These are phyloP conservation scores for Fraxinus quadrangulata DNA, from an alignment of 257 asterid species.

Conservation along the genomic window DNA sequence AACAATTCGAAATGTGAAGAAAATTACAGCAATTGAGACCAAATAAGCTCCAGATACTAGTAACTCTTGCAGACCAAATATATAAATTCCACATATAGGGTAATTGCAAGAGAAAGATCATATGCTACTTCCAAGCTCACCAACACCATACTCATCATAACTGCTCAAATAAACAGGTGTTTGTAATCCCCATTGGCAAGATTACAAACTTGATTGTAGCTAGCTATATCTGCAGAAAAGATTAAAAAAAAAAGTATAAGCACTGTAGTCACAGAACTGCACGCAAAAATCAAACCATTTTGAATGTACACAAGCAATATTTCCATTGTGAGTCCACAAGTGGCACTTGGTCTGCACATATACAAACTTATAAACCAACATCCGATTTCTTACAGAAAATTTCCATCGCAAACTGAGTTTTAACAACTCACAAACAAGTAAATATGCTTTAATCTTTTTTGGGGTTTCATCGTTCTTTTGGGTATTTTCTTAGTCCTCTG, in stretches of 20 bases:
- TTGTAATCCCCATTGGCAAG: conserved; percentile 78
- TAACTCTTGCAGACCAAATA: neutral
- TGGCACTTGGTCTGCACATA: neutral
- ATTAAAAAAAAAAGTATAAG: neutral
- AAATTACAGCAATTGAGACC: conserved; percentile 21
- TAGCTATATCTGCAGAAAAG: conserved; percentile 48
- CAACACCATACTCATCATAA: neutral
- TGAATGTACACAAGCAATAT: neutral
- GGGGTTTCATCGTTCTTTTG: neutral
- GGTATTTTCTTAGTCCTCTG: neutral
- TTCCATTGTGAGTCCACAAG: neutral
- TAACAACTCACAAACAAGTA: neutral
- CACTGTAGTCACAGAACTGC: neutral
- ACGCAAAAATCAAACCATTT: neutral
- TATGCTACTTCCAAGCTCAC: neutral
- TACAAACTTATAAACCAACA: conserved; percentile 5
- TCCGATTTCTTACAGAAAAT: neutral
- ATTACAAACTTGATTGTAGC: conserved; percentile 63
- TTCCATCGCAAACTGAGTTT: neutral
- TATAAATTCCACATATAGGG: conserved; percentile 5
- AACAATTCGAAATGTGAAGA: neutral
- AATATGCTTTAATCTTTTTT: neutral
- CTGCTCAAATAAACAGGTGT: conserved; percentile 59
- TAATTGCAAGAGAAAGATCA: conserved; percentile 4
- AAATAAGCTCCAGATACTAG: conserved; percentile 13